These are phyloP conservation scores for Tylopilus felleus DNA, from an alignment of 768 basidiomycete genomes.

Conservation along the genomic window DNA sequence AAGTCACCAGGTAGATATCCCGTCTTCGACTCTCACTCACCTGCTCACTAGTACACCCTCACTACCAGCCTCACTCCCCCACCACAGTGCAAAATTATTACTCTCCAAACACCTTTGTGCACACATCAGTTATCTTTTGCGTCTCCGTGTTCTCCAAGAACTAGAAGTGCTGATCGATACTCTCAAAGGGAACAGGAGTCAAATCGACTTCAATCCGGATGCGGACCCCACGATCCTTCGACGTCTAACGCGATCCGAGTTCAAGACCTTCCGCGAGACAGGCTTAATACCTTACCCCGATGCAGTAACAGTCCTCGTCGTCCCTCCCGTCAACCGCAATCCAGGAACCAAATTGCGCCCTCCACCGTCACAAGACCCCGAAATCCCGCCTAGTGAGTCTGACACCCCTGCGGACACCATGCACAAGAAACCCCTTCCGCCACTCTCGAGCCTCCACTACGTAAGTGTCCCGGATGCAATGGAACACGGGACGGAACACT, in stretches of 20 bases:
- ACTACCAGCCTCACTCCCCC: slow-evolving; percentile 19
- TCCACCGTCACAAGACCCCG: slow-evolving; percentile 36
- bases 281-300: slow-evolving; percentile 46
- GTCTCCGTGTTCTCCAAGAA: slow-evolving; percentile 74
- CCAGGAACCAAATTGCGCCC: slow-evolving; percentile 45
- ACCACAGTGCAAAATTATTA: slow-evolving; percentile 28
- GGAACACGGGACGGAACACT: background rate
- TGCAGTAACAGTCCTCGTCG: slow-evolving; percentile 65
- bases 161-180: slow-evolving; percentile 52
- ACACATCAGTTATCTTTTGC: slow-evolving; percentile 65
- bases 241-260: slow-evolving; percentile 63
- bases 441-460: slow-evolving; percentile 25
- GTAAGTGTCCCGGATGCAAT: background rate
- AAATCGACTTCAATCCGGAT: slow-evolving; percentile 3
- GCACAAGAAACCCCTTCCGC: slow-evolving; percentile 22
- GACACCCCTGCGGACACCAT: background rate
- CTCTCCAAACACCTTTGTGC: slow-evolving; percentile 45
- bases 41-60: slow-evolving; percentile 1
- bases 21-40: background rate
- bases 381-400: slow-evolving; percentile 21
- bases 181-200: slow-evolving; percentile 6
- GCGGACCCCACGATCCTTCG: slow-evolving; percentile 46
- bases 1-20: slow-evolving; percentile 36
- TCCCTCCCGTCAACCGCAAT: slow-evolving; percentile 62
- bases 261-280: slow-evolving; percentile 44